Evolutionary conservation across 2,329 filamentous ascomycete species (phyloP), one percentile per base, ranked within the genome.

Genomic region (Fusarium dimerum): DNA sequence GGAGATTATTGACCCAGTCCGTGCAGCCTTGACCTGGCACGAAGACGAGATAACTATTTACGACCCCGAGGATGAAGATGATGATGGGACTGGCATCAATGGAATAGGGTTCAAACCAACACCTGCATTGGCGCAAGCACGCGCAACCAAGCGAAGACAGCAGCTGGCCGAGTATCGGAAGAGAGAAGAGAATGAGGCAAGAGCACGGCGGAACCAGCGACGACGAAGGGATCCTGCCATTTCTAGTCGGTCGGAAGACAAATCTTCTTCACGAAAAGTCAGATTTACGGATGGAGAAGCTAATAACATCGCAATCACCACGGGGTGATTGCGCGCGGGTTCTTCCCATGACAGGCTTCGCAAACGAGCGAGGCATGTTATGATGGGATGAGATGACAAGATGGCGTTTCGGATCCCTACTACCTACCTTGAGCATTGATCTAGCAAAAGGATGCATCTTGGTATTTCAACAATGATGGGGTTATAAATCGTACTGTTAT

Each of bases 21-120:
- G 83, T 36, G 82, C 83, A 7, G 78, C 82, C 3, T 72, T 87
- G 47, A 87, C 85, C 2, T 88, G 85, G 85, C 83, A 84, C 61
- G 83, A 86, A 57, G 80, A 87, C 59, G 85, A 87, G 64, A 87
- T 88, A 54, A 87, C 85, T 2, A 76, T 86, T 29, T 85, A 87
- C 66, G 81, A 86, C 59, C 81, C 83, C 1, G 75, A 83, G 40
- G 85, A 87, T 63, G 77, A 81, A 56, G 84, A 88, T 56, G 85
- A 88, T 62, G 85, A 88, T 63, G 85, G 85, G 46, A 82, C 80
- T 4, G 85, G 85, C 18, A 83, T 88, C 63, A 87, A 88, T 65
- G 85, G 85, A 6, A 83, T 88, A 54, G 85, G 85, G 1, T 88
- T 87, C 71, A 83, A 78, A 61, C 84, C 85, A 2, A 86, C 83